A percentile compares a stretch with the other conserved stretches of the same genome.
phyloP scores from a whole-genome alignment of 2,329 filamentous ascomycete species.

The Penicillium sclerotiorum region DNA sequence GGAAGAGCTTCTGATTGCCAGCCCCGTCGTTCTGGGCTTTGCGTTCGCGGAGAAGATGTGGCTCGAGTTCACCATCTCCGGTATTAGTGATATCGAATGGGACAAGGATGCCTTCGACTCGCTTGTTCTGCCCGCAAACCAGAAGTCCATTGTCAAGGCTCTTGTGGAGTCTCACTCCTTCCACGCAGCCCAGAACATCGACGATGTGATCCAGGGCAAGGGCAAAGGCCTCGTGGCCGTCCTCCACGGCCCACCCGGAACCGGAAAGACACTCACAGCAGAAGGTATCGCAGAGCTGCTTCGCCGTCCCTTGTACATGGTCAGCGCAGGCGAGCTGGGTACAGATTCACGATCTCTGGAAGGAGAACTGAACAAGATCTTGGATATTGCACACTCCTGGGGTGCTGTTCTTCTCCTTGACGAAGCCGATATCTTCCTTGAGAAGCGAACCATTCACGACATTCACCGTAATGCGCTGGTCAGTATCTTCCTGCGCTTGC shows the following conservation, averaged over 20 bases:
- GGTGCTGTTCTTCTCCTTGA: conserved; percentile 82
- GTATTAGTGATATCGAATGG: conserved; percentile 79
- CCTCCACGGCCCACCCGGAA: conserved; percentile 81
- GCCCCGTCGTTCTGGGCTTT: conserved; percentile 82
- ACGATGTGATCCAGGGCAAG: conserved; percentile 81
- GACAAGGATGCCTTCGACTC: conserved; percentile 81
- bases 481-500: conserved; percentile 79
- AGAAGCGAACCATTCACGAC: conserved; percentile 80
- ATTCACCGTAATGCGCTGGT: conserved; percentile 84
- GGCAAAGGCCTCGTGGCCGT: conserved; percentile 82
- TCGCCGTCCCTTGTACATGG: conserved; percentile 79
- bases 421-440: conserved; percentile 82
- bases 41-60: conserved; percentile 86
- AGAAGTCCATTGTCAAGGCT: conserved; percentile 73
- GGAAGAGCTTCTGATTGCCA: conserved; percentile 81
- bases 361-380: conserved; percentile 75
- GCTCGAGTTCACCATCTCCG: conserved; percentile 83
- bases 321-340: conserved; percentile 78
- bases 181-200: conserved; percentile 77
- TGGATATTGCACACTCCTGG: conserved; percentile 85
- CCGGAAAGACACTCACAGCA: conserved; percentile 85
- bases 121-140: conserved; percentile 68
- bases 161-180: conserved; percentile 84
- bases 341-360: conserved; percentile 76
- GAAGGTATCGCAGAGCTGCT: conserved; percentile 84